phyloP scores from a whole-genome alignment of 2,329 filamentous ascomycete genomes.

The Davidsoniella australis region DNA sequence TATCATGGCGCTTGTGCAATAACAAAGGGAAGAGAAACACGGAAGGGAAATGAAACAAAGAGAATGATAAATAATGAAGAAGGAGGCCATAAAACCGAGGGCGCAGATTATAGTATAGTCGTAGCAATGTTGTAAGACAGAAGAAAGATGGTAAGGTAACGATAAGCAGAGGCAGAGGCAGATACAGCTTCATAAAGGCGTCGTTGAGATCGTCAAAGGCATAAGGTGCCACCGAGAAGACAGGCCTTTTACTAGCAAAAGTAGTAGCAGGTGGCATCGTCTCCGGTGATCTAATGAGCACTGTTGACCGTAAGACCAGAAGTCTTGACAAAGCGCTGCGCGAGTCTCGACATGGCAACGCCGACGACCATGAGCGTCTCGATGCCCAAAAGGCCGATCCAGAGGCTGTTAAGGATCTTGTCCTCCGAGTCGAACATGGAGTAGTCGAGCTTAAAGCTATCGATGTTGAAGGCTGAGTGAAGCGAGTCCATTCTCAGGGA shows the following conservation, averaged over 20 bases:
- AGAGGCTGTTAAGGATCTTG: constrained; percentile 28
- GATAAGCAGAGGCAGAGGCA: no score
- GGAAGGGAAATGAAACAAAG: not conserved
- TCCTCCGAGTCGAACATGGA: constrained; percentile 20
- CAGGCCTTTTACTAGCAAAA: not conserved
- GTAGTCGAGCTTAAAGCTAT: constrained; percentile 5
- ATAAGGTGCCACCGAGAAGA: not conserved
- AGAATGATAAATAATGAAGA: not conserved
- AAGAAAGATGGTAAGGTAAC: no score
- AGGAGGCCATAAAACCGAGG: not conserved
- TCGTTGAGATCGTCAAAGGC: no score
- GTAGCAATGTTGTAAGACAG: no score
- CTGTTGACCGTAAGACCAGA: constrained; percentile 13
- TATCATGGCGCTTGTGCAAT: not conserved
- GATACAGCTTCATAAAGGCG: no score
- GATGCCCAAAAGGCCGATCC: constrained; percentile 29
- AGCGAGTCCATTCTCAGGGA: constrained; percentile 1
- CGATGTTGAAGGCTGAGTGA: not conserved
- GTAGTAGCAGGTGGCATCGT: not conserved
- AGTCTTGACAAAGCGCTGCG: constrained; percentile 16
- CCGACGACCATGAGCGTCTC: constrained; percentile 28
- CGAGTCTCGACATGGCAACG: constrained; percentile 20
- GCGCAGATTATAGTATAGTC: no score
- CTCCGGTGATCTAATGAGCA: not conserved
- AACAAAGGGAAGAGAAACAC: not conserved